Evolutionary conservation across 1,139 yeast genomes (phyloP), one percentile per base, ranked within the genome.

Genomic region (Magnusiomyces fungicola): DNA sequence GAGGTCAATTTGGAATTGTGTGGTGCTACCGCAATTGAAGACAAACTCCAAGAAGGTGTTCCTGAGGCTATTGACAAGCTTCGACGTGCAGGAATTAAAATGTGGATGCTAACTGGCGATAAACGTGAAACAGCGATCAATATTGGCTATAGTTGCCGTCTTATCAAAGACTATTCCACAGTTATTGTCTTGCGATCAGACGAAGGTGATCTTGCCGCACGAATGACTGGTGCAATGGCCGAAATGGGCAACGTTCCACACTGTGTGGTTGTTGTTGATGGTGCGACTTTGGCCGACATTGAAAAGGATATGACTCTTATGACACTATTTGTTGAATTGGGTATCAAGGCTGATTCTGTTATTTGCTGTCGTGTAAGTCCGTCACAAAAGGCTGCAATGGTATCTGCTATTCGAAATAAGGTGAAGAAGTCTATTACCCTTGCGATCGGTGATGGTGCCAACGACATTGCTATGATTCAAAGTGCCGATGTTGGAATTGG

Each of bases 401-500:
- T 94, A 41, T 98, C 94, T 27, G 88, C 87, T 62, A 76, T 94
- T 70, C 97, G 92, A 33, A 83, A 87, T 61, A 81, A 87, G 61
- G 63, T 69, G 50, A 79, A 84, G 56, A 79, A 82, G 51, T 83
- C 95, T 0, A 71, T 92, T 60, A 70, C 94, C 24, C 73, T 94
- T 54, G 98, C 98, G 0, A 87, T 94, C 62, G 99, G 98, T n/a
- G 99, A 92, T 69, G 99, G 99, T 58, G 98, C 99, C 1, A 92
- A 92, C 63, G 99, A 92, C 66, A 89, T 92, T 65, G 97, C 98
- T 2, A 92, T 92, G 99, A 92, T 92, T 55, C 97, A 92, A 69
- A 85, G 95, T 62, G 99, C 98, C 0, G 97, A 92, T 67, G 90
- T 92, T 51, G 99, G 99, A 22, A 81, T 92, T 54, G 98, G 98